These are phyloP conservation scores for Sisymbrium altissimum DNA, from an alignment of 345 rosid species.

Conservation along the genomic window DNA sequence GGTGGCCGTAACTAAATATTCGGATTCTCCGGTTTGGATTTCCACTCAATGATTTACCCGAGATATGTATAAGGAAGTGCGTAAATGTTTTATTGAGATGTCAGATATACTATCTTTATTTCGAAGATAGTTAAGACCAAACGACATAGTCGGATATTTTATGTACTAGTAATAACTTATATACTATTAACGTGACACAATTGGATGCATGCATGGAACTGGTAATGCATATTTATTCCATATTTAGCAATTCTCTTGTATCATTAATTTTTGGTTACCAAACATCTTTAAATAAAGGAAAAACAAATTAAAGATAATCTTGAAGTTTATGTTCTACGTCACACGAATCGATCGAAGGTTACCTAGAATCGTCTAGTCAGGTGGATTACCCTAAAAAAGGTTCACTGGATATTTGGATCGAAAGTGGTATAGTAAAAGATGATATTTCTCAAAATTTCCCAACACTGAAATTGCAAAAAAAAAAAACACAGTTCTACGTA, in stretches of 20 bases:
- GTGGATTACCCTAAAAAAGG: background rate
- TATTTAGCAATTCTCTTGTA: too few relatives aligned
- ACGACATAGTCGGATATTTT: background rate
- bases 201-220: background rate
- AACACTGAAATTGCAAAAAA: background rate
- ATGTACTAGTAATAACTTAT: background rate
- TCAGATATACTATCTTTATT: background rate
- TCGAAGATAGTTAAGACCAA: background rate
- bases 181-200: background rate
- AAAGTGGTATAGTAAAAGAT: background rate
- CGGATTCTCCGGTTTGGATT: too few relatives aligned
- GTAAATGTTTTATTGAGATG: background rate
- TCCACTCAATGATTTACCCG: background rate
- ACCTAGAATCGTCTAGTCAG: background rate
- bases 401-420: background rate
- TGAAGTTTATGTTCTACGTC: background rate
- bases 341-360: background rate
- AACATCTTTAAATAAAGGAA: background rate
- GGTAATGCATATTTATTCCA: background rate
- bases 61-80: background rate
- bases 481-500: background rate
- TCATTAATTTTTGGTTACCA: background rate
- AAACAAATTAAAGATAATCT: background rate
- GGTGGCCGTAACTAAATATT: background rate
- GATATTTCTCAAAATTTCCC: background rate